Evolutionary conservation across 768 basidiomycete species (phyloP).

Genomic region (Tulasnella sp.): DNA sequence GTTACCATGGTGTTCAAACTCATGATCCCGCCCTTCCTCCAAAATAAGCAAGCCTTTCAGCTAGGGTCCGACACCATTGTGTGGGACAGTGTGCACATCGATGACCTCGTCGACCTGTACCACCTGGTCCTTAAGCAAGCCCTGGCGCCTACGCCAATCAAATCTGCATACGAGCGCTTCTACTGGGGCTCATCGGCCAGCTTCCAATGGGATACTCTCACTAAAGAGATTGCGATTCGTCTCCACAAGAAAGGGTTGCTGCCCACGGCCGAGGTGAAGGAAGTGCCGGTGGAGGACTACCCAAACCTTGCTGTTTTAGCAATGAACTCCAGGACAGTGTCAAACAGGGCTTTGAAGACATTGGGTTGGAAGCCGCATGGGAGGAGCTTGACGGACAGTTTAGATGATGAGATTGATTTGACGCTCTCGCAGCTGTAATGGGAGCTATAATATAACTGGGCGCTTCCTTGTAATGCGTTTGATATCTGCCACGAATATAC

Average conservation of each 20-base stretch:
- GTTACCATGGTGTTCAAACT: conserved; percentile 22
- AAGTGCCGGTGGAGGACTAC: not conserved
- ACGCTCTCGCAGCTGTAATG: not conserved
- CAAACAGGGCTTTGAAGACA: conserved; percentile 17
- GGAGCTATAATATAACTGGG: too few relatives aligned
- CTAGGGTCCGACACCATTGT: conserved; percentile 1
- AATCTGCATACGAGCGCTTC: conserved; percentile 2
- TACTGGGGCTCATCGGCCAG: not conserved
- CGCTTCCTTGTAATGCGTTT: too few relatives aligned
- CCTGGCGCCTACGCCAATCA: not conserved
- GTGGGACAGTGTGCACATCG: conserved; percentile 16
- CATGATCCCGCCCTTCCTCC: conserved; percentile 16
- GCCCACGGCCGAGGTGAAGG: not conserved
- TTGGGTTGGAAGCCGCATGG: conserved; percentile 18
- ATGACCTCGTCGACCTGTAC: conserved; percentile 5
- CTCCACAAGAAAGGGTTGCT: conserved; percentile 6
- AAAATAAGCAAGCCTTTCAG: not conserved
- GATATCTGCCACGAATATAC: too few relatives aligned
- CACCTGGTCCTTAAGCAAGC: not conserved
- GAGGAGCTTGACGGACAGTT: not conserved
- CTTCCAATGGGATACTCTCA: conserved; percentile 1
- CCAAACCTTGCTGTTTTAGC: not conserved
- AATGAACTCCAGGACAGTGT: conserved; percentile 19
- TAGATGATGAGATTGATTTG: not conserved
- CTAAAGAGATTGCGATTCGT: not conserved